These are phyloP conservation scores for Escallonia herrerae DNA, from an alignment of 129 eudicot species.

Conservation along the genomic window DNA sequence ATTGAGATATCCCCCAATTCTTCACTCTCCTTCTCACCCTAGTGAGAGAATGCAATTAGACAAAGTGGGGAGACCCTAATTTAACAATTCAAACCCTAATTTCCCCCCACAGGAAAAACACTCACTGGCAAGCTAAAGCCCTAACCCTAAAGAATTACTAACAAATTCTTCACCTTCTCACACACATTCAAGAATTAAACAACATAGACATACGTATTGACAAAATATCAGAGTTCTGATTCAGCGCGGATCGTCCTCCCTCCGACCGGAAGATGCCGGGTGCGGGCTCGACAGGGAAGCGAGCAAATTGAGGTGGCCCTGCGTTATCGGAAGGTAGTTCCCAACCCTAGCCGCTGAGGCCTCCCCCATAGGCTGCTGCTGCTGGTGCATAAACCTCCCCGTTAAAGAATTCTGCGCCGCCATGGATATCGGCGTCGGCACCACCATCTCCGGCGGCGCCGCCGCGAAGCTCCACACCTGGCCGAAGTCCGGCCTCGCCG, in stretches of 20 bases:
- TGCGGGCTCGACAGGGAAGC: constrained; percentile 71
- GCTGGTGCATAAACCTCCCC: constrained; percentile 41
- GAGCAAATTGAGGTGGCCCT: constrained; percentile 81
- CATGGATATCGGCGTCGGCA: constrained; percentile 30
- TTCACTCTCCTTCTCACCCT: not conserved
- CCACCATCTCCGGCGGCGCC: constrained; percentile 58
- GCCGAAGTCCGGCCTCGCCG: constrained; percentile 67
- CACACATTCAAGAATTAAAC: constrained; percentile 3
- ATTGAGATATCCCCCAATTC: not conserved
- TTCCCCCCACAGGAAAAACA: not conserved
- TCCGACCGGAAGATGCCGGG: constrained; percentile 40
- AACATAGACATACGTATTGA: constrained; percentile 3
- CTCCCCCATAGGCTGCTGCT: constrained; percentile 51
- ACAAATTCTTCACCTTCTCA: constrained; percentile 1
- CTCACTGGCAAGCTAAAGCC: constrained; percentile 10
- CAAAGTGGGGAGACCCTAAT: constrained; percentile 2
- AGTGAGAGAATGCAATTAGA: not conserved
- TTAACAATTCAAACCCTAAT: constrained; percentile 9
- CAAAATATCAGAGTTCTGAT: not conserved
- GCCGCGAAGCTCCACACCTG: constrained; percentile 91
- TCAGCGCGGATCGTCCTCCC: constrained; percentile 37
- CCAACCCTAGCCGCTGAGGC: constrained; percentile 96
- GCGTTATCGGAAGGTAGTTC: constrained; percentile 76
- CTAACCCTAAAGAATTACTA: constrained; percentile 17
- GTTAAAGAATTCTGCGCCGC: constrained; percentile 27